Evolutionary conservation across 208 protist genomes (phyloP), one percentile per base, ranked within the genome.

Genomic region (Trypanosoma grayi): DNA sequence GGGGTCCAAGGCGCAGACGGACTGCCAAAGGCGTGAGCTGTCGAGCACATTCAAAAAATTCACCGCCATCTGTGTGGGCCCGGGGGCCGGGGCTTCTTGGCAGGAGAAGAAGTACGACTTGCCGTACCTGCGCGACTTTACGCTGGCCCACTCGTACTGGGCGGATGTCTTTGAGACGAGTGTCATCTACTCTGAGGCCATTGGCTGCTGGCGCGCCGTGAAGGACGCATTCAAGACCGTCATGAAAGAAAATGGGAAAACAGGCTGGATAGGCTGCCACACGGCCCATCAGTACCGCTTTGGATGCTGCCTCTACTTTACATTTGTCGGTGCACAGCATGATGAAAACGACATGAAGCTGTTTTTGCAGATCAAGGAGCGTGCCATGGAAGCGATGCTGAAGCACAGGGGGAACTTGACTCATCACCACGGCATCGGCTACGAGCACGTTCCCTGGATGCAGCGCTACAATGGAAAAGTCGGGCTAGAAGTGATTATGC

Each of bases 71-170:
- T 62, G 73, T 48, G 48, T 94, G 44, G 92, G 92, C 2, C 55
- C 41, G 33, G 70, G 72, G 8, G 73, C 92, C 13, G 92, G 92
- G 16, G 66, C 62, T 33, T 87, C 78, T 66, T 97, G 92, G 92
- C 88, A 94, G 70, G 85, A 94, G 71, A 97, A 95, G 73, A 97
- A 97, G 71, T 97, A 97, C 75, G 92, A 97, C 69, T 77, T 95
- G 46, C 92, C 92, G 14, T 93, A 95, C 73, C 85, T 97, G 40
- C 83, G 92, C 14, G 92, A 97, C 67, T 93, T 97, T 52, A 79
- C 82, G 4, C 75, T 96, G 8, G 77, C 79, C 25, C 73, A 90
- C 36, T 80, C 76, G 0, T 82, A 87, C 62, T 97, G 92, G 89
- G 86, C 88, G 13, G 92, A 97, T 61, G 92, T 97, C 18, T 91